Percentiles rank a stretch among this genome's conserved stretches.
Conservation (phyloP, 208 protist genomes). For the Herpetomonas samuelpessoai region DNA sequence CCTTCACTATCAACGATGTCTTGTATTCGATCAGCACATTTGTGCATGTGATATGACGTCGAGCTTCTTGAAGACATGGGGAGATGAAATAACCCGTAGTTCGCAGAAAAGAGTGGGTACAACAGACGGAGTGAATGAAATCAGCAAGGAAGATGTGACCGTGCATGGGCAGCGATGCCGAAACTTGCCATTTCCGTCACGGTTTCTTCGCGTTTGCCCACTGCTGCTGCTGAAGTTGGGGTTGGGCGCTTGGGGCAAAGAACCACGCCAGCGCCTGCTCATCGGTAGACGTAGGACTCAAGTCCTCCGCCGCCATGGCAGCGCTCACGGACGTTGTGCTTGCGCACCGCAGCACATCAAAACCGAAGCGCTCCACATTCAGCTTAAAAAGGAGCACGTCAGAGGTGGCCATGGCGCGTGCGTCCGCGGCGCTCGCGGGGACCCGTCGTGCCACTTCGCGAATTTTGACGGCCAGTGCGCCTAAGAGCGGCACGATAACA, state of each 20-base stretch:
- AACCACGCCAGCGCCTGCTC: conserved; percentile 75
- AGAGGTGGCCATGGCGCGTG: conserved; percentile 31
- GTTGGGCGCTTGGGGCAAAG: conserved; percentile 21
- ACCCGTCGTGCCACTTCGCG: conserved; percentile 47
- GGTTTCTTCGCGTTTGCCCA: neutral
- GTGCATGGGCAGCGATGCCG: too few relatives aligned
- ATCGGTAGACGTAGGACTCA: conserved; percentile 47
- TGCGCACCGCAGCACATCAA: conserved; percentile 78
- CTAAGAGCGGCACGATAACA: conserved; percentile 74
- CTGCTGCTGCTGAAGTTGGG: neutral
- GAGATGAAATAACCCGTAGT: too few relatives aligned
- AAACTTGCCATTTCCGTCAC: too few relatives aligned
- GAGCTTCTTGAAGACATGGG: too few relatives aligned
- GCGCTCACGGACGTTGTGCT: conserved; percentile 30
- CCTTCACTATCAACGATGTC: too few relatives aligned
- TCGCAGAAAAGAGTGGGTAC: neutral
- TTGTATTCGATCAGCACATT: neutral
- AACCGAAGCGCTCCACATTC: conserved; percentile 91
- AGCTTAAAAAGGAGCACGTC: conserved; percentile 87
- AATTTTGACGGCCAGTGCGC: conserved; percentile 57
- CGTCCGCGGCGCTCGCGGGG: conserved; percentile 25
- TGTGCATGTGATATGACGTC: neutral
- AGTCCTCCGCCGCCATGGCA: conserved; percentile 25
- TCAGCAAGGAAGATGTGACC: neutral
- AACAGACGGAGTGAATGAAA: neutral